Evolutionary conservation across 2,329 filamentous ascomycete species (phyloP), one percentile per base, ranked within the genome.

Genomic region (Didymella pinodella): DNA sequence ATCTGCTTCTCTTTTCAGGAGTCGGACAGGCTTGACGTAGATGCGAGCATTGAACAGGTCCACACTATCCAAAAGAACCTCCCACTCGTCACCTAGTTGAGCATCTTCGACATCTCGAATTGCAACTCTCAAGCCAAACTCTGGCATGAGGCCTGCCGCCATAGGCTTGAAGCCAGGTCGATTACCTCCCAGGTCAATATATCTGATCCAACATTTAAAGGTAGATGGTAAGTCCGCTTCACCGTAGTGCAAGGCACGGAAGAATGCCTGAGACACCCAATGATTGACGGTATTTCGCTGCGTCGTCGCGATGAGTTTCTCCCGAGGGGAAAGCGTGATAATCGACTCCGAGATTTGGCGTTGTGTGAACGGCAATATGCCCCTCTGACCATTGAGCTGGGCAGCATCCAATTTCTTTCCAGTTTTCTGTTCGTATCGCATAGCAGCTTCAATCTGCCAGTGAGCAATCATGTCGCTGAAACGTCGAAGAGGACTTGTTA

Each of bases 391-490:
- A 32, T 56, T 54, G 16, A 20, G 16, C 7, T 60, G 36, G 3
- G 66, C 56, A 6, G 66, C 64, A 47, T 80, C 65, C 25, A 85
- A 75, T n/a, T 68, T 77, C 20, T 73, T 71, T 14, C 81, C 80
- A 4, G 79, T 77, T 29, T 74, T 67, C 11, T 82, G 79, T 73
- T 88, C 86, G 61, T 84, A 80, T 11, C 84, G 83, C 40, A 89
- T 65, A 1, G 84, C 85, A 7, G 86, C 83, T 76, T 88, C 86
- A 46, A 88, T 86, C 64, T 89, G 86, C 81, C 87, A 89, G 69
- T 88, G 86, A 11, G 81, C 77, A 45, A 89, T 79, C 69, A 89
- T 80, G 71, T 89, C 87, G 46, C 78, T 80, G 71, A 84, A 88
- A 36, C 86, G 81, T 49, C 87, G 83, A 22, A 89, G 78, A 1